Percentiles rank a stretch among this genome's conserved stretches.
Conservation (phyloP, 1,284 basidiomycete species). For the Cryptococcus deneoformans region DNA sequence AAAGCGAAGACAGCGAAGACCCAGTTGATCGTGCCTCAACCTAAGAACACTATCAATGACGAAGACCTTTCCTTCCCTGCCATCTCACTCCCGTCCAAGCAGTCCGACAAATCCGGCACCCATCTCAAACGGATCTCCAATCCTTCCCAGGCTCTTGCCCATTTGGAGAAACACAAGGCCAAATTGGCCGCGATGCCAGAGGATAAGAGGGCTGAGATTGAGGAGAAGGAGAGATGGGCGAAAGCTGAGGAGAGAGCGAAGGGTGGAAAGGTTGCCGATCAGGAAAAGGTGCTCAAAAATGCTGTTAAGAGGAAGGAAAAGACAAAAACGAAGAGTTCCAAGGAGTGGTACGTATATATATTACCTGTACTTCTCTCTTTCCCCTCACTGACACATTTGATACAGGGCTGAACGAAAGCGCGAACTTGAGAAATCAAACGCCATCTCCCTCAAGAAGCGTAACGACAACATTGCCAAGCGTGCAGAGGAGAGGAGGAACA, state of each 20-base stretch:
- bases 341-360: conserved; percentile 65
- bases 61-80: conserved; percentile 65
- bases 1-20: conserved; percentile 10
- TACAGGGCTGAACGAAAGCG: conserved; percentile 79
- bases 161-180: conserved; percentile 69
- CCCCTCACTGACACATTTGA: background rate
- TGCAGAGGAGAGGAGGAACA: conserved; percentile 72
- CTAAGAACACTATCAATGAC: conserved; percentile 34
- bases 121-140: conserved; percentile 60
- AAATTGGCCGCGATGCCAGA: conserved; percentile 69
- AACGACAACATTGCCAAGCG: conserved; percentile 81
- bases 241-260: conserved; percentile 80
- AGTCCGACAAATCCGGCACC: conserved; percentile 54
- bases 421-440: conserved; percentile 66
- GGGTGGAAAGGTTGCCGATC: conserved; percentile 82
- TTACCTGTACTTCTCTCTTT: background rate
- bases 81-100: conserved; percentile 52
- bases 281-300: conserved; percentile 77
- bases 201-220: conserved; percentile 70
- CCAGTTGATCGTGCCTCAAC: conserved; percentile 63
- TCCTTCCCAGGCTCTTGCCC: conserved; percentile 75
- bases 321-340: conserved; percentile 75
- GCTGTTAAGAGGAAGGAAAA: conserved; percentile 87
- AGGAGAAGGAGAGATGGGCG: conserved; percentile 78
- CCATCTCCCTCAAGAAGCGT: conserved; percentile 80